Evolutionary conservation across 177 flowering plant species (phyloP).

Genomic region (Telopea speciosissima): DNA sequence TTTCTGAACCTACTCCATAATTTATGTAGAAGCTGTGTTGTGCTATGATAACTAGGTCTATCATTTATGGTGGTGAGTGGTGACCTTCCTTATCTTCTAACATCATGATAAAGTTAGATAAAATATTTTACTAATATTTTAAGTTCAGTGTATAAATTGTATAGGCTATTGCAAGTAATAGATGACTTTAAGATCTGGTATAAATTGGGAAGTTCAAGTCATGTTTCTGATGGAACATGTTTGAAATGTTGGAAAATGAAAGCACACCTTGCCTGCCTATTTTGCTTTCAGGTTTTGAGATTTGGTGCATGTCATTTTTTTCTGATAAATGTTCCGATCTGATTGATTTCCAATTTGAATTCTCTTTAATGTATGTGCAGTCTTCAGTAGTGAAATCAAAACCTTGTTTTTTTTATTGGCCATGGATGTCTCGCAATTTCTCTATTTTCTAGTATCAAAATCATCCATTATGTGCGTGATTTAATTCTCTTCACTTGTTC

Average conservation of each 20-base stretch:
- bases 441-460: background rate
- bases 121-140: too few relatives aligned
- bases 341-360: too few relatives aligned
- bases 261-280: background rate
- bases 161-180: background rate
- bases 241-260: background rate
- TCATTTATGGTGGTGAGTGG: too few relatives aligned
- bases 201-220: background rate
- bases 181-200: background rate
- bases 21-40: background rate
- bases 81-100: too few relatives aligned
- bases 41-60: too few relatives aligned
- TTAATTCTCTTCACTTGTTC: background rate
- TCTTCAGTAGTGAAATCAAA: background rate
- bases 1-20: background rate
- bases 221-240: background rate
- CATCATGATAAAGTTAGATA: too few relatives aligned
- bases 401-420: too few relatives aligned
- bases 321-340: background rate
- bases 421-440: background rate
- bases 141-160: background rate
- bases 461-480: background rate
- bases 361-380: too few relatives aligned
- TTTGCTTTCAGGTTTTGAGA: background rate
- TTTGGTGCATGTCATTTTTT: background rate